phyloP scores from a whole-genome alignment of 768 basidiomycete genomes.

The Hericium rajendrae region DNA sequence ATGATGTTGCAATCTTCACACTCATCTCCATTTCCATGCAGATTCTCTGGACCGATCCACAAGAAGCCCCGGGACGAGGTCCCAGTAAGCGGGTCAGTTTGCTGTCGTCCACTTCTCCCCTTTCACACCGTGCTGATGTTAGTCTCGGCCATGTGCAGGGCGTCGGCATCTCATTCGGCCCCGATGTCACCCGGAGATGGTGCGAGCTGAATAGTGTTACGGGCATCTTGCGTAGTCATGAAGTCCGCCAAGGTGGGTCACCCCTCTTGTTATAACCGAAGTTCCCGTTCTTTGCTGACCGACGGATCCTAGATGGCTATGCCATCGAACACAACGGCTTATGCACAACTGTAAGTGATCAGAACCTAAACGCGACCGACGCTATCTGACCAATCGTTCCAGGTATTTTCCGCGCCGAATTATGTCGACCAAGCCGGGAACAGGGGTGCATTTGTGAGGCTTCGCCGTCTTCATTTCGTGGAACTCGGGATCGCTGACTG shows the following conservation, averaged over 20 bases:
- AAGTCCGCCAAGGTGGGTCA: conserved; percentile 77
- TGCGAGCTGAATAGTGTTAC: conserved; percentile 80
- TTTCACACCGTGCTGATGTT: conserved; percentile 3
- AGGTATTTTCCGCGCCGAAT: conserved; percentile 94
- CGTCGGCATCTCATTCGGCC: conserved; percentile 92
- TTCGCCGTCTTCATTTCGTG: neutral
- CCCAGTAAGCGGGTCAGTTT: conserved; percentile 87
- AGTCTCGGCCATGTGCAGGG: conserved; percentile 42
- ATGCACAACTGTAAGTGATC: conserved; percentile 58
- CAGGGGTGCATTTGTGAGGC: conserved; percentile 81
- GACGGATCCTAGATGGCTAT: conserved; percentile 60
- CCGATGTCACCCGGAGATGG: conserved; percentile 87
- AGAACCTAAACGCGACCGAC: neutral
- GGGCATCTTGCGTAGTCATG: conserved; percentile 89
- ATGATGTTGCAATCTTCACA: neutral
- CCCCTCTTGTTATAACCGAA: neutral
- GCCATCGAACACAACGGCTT: conserved; percentile 90
- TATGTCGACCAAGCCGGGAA: conserved; percentile 89
- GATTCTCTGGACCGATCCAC: conserved; percentile 96
- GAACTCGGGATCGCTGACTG: conserved; percentile 3
- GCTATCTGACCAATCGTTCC: neutral
- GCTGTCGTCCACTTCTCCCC: conserved; percentile 2
- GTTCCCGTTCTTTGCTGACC: conserved; percentile 2
- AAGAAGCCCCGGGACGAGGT: conserved; percentile 78
- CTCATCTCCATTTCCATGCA: conserved; percentile 21